Base-by-base conservation (phyloP, 441 rosid genomes). In the Cnidoscolus chayamansa region DNA sequence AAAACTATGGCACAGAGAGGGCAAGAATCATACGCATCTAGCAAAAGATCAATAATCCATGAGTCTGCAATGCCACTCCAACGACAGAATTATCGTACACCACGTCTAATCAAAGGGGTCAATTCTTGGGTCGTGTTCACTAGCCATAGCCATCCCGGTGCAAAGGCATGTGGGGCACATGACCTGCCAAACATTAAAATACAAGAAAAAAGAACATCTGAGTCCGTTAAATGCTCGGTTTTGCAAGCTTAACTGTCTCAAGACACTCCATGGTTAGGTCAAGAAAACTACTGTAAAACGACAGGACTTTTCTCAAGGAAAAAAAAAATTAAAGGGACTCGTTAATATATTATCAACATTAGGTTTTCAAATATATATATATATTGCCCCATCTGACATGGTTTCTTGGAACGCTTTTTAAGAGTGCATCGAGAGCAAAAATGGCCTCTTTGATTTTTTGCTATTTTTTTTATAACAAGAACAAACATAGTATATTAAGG, bases 121-220 rank as follows among this genome's bases (percentile, higher is more conserved):
- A 1, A 94, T 92, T 32, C 98, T 81, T 11, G 97, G 97, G 72
- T 94, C 97, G 2, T 94, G 98, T 76, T 94, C 97, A 47, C 98
- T 94, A n/a, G 97, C 98, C 98, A 94, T 94, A 54, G 94, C 97
- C 98, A 92, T 92, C 68, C 97, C 97, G 47, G 97, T 94, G 85
- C 98, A 94, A 31, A 94, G 92, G 81, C 98, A 94, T 50, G 97
- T 90, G 8, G 98, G 98, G 56, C 97, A 94, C 98, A 94, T 94
- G 51, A 94, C 98, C 98, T 93, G 83, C 65, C 71, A 63, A 70
- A 74, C 2, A 32, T 48, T 9, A 25, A 25, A 25, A 25, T 25
- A 25, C 25, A 25, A 25, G 25, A 25, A 25, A 25, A 25, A 25
- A 25, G 25, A 25, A 25, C 40, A 58, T 25, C 35, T 25, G 30